Conservation (phyloP, 305 asterid species). For the Fraxinus sp. region DNA sequence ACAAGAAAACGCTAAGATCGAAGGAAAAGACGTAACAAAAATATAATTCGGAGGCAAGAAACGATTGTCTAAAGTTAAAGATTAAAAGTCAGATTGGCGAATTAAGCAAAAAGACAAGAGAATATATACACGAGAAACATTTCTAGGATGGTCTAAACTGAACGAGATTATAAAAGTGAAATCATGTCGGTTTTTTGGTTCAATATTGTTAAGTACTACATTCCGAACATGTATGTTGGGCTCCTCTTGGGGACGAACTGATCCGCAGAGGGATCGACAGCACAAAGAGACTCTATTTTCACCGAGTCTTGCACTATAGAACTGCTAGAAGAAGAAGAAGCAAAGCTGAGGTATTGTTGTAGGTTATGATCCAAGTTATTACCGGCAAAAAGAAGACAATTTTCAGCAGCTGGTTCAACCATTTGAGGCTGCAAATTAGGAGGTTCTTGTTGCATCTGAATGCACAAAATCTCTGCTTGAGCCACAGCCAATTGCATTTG, state of each 20-base stretch:
- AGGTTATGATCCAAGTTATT: conserved; percentile 34
- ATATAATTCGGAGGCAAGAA: not conserved
- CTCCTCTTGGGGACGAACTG: not conserved
- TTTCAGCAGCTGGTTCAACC: conserved; percentile 24
- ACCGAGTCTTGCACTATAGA: conserved; percentile 57
- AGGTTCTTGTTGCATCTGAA: conserved; percentile 58
- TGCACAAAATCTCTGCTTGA: conserved; percentile 63
- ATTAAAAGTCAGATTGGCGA: not conserved
- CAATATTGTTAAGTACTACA: not conserved
- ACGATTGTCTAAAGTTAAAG: not conserved
- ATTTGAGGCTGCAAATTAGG: conserved; percentile 15
- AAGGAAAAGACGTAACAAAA: not conserved
- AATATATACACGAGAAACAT: not conserved
- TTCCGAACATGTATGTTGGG: not conserved
- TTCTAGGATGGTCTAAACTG: not conserved
- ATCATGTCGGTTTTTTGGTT: not conserved
- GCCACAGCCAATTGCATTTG: conserved; percentile 71
- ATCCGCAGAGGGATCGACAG: conserved; percentile 24
- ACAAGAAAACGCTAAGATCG: not conserved
- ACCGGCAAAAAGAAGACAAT: conserved; percentile 33
- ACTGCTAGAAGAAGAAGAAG: conserved; percentile 32
- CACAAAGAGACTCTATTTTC: conserved; percentile 70
- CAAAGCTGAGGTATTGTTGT: conserved; percentile 51
- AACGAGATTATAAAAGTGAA: not conserved
- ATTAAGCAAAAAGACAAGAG: not conserved